Percentiles rank a stretch among this genome's conserved stretches.
Evolutionary conservation across 2,329 filamentous ascomycete species (phyloP).

Genomic region (Gremmenia infestans): DNA sequence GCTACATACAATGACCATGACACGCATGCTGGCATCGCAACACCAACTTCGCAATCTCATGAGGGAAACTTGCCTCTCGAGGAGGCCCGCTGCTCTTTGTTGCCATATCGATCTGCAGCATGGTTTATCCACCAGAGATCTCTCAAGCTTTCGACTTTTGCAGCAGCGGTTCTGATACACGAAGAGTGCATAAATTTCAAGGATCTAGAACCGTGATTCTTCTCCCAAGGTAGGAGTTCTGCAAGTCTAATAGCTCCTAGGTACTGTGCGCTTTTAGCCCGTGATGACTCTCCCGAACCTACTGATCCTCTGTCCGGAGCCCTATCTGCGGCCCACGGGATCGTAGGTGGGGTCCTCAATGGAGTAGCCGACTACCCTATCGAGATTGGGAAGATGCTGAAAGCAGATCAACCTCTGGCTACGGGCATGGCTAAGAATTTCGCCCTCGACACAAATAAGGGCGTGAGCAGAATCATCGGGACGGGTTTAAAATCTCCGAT

Average conservation of each 20-base stretch:
- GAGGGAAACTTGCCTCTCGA: not conserved
- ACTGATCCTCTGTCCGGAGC: conserved; percentile 17
- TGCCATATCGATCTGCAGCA: not conserved
- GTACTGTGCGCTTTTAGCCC: not conserved
- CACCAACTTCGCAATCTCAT: not conserved
- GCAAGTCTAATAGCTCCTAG: not conserved
- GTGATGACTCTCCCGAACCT: not conserved
- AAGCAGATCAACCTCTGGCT: conserved; percentile 7
- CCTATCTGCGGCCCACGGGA: conserved; percentile 10
- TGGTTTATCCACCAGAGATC: not conserved
- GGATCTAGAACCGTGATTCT: conserved; percentile 10
- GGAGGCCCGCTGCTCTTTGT: not conserved
- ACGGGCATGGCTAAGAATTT: conserved; percentile 10
- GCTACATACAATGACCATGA: no score
- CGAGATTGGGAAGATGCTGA: conserved; percentile 10
- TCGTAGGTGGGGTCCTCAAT: conserved; percentile 13
- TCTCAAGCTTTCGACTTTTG: conserved; percentile 10
- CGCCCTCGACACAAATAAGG: conserved; percentile 14
- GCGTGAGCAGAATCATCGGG: conserved; percentile 20
- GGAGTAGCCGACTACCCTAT: conserved; percentile 18
- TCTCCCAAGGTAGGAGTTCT: not conserved
- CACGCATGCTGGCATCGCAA: not conserved
- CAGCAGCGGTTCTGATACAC: conserved; percentile 9
- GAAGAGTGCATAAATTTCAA: conserved; percentile 1
- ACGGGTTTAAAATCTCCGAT: conserved; percentile 20